Percentiles rank a stretch among this genome's conserved stretches.
phyloP scores from a whole-genome alignment of 1,284 basidiomycete species.

The Bjerkandera adusta region DNA sequence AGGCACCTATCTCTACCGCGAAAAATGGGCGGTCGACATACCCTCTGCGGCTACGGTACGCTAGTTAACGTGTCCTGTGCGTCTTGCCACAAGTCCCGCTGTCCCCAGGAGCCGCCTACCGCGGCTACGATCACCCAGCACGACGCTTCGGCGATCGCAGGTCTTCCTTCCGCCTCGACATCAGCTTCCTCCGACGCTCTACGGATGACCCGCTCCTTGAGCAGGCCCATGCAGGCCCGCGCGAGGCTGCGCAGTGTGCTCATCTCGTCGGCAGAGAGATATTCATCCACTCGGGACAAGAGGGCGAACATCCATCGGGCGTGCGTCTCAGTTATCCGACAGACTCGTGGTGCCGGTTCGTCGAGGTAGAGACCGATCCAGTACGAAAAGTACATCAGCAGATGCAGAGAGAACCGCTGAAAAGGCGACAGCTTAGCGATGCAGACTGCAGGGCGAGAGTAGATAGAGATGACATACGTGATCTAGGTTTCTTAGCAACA shows the following conservation, averaged over 20 bases:
- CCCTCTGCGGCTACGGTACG: too few species aligned
- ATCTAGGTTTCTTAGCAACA: constrained; percentile 55
- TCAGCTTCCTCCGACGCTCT: constrained; percentile 6
- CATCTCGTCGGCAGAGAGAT: constrained; percentile 77
- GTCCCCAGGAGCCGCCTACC: constrained; percentile 79
- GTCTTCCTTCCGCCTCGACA: background rate
- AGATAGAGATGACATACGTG: constrained; percentile 44
- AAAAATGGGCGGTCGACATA: too few species aligned
- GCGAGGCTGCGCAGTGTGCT: constrained; percentile 76
- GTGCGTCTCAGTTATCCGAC: constrained; percentile 60
- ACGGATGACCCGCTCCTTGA: constrained; percentile 38
- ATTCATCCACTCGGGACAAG: constrained; percentile 70
- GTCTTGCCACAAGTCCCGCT: constrained; percentile 84
- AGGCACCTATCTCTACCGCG: too few species aligned
- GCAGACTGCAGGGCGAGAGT: background rate
- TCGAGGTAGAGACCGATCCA: constrained; percentile 71
- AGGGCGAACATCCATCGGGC: constrained; percentile 85
- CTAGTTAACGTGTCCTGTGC: constrained; percentile 43
- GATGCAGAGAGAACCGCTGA: constrained; percentile 67
- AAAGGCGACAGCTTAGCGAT: too few species aligned
- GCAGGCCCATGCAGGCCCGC: constrained; percentile 64
- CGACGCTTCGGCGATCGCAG: constrained; percentile 32
- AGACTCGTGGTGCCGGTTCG: constrained; percentile 35
- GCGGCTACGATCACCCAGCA: constrained; percentile 85
- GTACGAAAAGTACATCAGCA: constrained; percentile 79